Conservation (phyloP, 1,139 yeast genomes). For the Blastobotrys indianensis region DNA sequence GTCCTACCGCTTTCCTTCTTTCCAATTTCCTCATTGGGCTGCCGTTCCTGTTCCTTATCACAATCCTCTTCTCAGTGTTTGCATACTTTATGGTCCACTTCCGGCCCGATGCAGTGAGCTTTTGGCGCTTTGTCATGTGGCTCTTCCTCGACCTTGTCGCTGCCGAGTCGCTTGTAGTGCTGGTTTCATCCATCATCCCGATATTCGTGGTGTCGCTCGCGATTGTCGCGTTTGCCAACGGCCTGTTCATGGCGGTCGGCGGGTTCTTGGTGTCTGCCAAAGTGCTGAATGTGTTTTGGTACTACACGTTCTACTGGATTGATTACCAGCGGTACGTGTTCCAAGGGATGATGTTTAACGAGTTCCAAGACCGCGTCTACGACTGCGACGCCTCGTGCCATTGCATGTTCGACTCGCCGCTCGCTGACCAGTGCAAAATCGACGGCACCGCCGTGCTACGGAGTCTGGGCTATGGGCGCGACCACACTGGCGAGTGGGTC, state of each 20-base stretch:
- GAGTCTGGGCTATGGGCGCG: slow-evolving; percentile 31
- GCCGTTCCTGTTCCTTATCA: slow-evolving; percentile 37
- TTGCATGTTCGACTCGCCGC: slow-evolving; percentile 35
- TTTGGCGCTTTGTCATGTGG: slow-evolving; percentile 37
- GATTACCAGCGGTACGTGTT: slow-evolving; percentile 40
- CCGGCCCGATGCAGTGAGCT: slow-evolving; percentile 31
- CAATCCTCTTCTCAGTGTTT: slow-evolving; percentile 33
- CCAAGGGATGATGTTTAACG: slow-evolving; percentile 43
- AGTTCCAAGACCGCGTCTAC: slow-evolving; percentile 32
- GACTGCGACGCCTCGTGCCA: slow-evolving; percentile 35
- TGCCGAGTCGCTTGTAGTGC: slow-evolving; percentile 40
- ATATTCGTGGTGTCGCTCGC: slow-evolving; percentile 39
- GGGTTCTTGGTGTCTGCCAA: slow-evolving; percentile 37
- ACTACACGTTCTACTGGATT: slow-evolving; percentile 40
- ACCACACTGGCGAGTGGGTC: slow-evolving; percentile 35
- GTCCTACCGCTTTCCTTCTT: slow-evolving; percentile 35
- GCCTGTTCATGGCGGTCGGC: slow-evolving; percentile 44
- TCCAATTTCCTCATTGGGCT: slow-evolving; percentile 38
- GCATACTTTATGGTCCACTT: slow-evolving; percentile 38
- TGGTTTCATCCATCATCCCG: slow-evolving; percentile 36
- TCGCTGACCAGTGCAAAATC: slow-evolving; percentile 33
- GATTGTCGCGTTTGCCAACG: slow-evolving; percentile 39
- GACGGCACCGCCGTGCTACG: slow-evolving; percentile 34
- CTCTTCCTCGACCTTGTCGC: slow-evolving; percentile 39
- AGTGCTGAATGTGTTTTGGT: slow-evolving; percentile 39